These are phyloP conservation scores for Suzukiozyma palmioleophila DNA, from an alignment of 1,139 yeast genomes.

Conservation along the genomic window DNA sequence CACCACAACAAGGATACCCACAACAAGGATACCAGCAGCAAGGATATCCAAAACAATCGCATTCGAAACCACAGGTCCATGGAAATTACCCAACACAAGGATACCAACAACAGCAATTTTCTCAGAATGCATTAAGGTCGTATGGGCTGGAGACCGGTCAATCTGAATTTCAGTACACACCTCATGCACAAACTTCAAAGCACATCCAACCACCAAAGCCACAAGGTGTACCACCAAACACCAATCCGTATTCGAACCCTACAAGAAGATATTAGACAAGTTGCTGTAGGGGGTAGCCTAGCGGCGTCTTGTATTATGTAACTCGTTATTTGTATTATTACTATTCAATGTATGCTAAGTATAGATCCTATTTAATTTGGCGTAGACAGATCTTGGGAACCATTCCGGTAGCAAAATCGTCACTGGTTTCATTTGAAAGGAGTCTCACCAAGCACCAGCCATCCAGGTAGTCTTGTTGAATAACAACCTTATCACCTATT, in stretches of 20 bases:
- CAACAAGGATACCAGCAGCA: constrained; percentile 6
- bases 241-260: constrained; percentile 5
- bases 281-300: background rate
- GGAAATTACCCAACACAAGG: constrained; percentile 4
- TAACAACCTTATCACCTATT: constrained; percentile 27
- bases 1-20: constrained; percentile 12
- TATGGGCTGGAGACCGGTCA: constrained; percentile 4
- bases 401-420: constrained; percentile 22
- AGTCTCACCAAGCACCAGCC: constrained; percentile 37
- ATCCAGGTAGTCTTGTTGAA: constrained; percentile 28
- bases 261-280: constrained; percentile 7
- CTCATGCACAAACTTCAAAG: constrained; percentile 6
- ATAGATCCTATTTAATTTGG: constrained; percentile 7
- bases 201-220: constrained; percentile 7
- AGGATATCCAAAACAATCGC: constrained; percentile 3
- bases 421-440: constrained; percentile 7
- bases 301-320: background rate
- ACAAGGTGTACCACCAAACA: constrained; percentile 5
- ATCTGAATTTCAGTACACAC: constrained; percentile 5
- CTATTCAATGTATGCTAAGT: constrained; percentile 4
- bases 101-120: constrained; percentile 6
- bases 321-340: constrained; percentile 3
- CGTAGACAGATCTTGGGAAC: constrained; percentile 32
- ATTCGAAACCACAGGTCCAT: constrained; percentile 4
- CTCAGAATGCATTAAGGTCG: constrained; percentile 15